These are phyloP conservation scores for Alternaria rosae DNA, from an alignment of 2,329 filamentous ascomycete genomes.

Conservation along the genomic window DNA sequence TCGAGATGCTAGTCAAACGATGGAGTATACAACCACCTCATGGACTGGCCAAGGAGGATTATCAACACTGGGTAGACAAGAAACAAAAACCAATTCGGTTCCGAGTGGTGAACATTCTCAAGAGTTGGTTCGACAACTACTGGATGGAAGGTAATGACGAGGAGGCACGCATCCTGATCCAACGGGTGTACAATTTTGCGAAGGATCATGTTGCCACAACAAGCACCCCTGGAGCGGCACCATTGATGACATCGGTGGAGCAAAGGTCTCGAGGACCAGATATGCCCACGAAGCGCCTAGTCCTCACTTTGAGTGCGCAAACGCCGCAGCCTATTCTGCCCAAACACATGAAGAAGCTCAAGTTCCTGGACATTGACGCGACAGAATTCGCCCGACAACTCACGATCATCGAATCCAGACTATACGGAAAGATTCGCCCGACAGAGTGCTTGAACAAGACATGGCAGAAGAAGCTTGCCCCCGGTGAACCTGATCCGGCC, in stretches of 20 bases:
- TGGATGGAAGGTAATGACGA: slow-evolving; percentile 97
- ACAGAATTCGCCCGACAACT: slow-evolving; percentile 97
- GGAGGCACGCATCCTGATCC: slow-evolving; percentile 82
- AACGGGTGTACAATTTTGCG: slow-evolving; percentile 88
- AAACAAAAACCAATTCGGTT: slow-evolving; percentile 98
- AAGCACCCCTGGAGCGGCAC: slow-evolving; percentile 86
- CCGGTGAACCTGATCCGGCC: slow-evolving; percentile 83
- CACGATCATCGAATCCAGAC: slow-evolving; percentile 92
- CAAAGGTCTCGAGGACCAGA: slow-evolving; percentile 90
- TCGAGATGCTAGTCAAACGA: slow-evolving; percentile 88
- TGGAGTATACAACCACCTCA: slow-evolving; percentile 93
- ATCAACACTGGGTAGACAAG: slow-evolving; percentile 86
- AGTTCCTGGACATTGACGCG: slow-evolving; percentile 95
- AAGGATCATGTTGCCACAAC: slow-evolving; percentile 91
- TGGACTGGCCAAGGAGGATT: slow-evolving; percentile 76
- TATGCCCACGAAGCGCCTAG: slow-evolving; percentile 81
- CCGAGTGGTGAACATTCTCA: slow-evolving; percentile 95
- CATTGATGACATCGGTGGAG: slow-evolving; percentile 85
- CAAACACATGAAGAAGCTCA: slow-evolving; percentile 99
- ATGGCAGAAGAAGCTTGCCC: slow-evolving; percentile 93
- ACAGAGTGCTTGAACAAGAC: slow-evolving; percentile 98
- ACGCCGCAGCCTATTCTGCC: slow-evolving; percentile 90
- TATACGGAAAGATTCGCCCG: slow-evolving; percentile 95
- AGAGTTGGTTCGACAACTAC: slow-evolving; percentile 97
- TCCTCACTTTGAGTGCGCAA: slow-evolving; percentile 83